Evolutionary conservation across 306 rosid genomes (phyloP).

Genomic region (Bauhinia variegata): DNA sequence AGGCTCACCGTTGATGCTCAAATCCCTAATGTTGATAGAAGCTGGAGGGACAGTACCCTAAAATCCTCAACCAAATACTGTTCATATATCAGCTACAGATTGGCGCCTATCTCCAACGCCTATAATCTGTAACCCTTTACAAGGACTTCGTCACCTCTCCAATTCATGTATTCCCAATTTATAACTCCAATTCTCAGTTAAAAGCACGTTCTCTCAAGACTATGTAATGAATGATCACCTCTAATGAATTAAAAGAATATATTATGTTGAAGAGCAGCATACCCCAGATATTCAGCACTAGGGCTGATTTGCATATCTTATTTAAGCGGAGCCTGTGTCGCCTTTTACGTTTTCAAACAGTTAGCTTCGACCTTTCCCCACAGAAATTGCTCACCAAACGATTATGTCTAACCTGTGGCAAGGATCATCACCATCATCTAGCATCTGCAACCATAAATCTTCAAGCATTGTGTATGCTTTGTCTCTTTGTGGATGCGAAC

Average conservation of each 20-base stretch:
- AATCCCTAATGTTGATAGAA: not conserved
- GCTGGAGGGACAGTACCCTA: no score
- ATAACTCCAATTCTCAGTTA: not conserved
- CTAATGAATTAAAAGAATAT: constrained; percentile 11
- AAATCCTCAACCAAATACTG: no score
- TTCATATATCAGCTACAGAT: no score
- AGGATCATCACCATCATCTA: constrained; percentile 61
- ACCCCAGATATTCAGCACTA: not conserved
- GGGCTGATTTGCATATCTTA: constrained; percentile 1
- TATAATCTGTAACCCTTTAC: not conserved
- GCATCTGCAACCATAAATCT: constrained; percentile 67
- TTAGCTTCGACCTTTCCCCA: constrained; percentile 3
- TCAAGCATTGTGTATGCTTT: constrained; percentile 57
- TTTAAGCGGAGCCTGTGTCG: constrained; percentile 9
- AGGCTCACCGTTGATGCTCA: not conserved
- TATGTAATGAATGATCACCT: not conserved
- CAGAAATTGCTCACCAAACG: constrained; percentile 14
- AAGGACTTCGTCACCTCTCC: not conserved
- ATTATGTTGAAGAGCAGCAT: constrained; percentile 13
- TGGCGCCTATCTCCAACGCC: not conserved
- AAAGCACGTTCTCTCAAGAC: not conserved
- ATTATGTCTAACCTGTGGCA: constrained; percentile 39
- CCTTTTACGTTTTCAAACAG: not conserved
- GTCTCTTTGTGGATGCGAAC: constrained; percentile 63
- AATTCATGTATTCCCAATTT: not conserved